These are phyloP conservation scores for Vigna mungo DNA, from an alignment of 306 rosid genomes.

Conservation along the genomic window DNA sequence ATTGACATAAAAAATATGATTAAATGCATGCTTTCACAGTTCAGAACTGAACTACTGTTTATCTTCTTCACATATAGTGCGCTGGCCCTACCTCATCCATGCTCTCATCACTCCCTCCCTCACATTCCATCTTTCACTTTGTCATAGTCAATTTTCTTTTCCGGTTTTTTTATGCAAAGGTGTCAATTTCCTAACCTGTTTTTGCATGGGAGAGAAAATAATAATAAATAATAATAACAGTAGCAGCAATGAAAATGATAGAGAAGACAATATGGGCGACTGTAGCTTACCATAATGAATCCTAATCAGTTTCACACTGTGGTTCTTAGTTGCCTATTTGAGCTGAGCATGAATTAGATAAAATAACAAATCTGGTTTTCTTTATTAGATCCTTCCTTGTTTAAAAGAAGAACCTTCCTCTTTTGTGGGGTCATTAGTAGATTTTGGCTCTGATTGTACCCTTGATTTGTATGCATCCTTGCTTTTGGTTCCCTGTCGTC, in stretches of 20 bases:
- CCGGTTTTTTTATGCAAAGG: constrained; percentile 4
- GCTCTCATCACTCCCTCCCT: constrained; percentile 24
- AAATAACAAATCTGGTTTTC: constrained; percentile 18
- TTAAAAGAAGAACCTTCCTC: constrained; percentile 25
- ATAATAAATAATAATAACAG: too few relatives aligned
- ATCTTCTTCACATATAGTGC: constrained; percentile 56
- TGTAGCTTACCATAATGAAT: constrained; percentile 27
- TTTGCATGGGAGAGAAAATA: constrained; percentile 11
- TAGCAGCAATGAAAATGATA: background rate
- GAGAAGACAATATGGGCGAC: constrained; percentile 17
- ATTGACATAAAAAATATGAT: constrained; percentile 38
- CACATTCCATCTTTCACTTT: constrained; percentile 28
- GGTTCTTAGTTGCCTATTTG: constrained; percentile 41
- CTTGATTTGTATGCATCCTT: constrained; percentile 39
- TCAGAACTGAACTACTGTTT: constrained; percentile 38
- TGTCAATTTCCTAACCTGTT: constrained; percentile 38
- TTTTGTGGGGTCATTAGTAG: constrained; percentile 42
- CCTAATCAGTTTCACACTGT: constrained; percentile 40
- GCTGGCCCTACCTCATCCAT: constrained; percentile 43
- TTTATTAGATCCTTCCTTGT: constrained; percentile 9
- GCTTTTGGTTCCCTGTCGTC: constrained; percentile 46
- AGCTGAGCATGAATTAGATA: constrained; percentile 30
- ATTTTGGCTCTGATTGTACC: constrained; percentile 43
- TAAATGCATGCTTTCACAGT: constrained; percentile 35
- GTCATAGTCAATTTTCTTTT: constrained; percentile 29